phyloP scores from a whole-genome alignment of 345 rosid species.

The Aquilaria yunnanensis region DNA sequence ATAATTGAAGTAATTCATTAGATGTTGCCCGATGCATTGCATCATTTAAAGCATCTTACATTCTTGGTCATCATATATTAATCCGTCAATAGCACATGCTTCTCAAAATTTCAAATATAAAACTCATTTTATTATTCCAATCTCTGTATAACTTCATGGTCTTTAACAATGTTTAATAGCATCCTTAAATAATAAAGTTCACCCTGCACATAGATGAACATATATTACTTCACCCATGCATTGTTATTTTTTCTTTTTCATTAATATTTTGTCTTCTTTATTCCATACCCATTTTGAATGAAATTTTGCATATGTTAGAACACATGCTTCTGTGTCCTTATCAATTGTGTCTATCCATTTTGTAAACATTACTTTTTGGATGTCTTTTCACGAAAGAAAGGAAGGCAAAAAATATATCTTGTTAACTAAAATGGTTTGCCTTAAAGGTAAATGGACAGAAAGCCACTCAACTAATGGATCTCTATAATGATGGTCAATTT shows the following conservation, averaged over 20 bases:
- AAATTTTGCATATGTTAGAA: not conserved
- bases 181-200: slow-evolving; percentile 1
- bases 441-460: not conserved
- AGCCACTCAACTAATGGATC: not conserved
- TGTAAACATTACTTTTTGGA: not conserved
- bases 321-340: not conserved
- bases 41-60: not conserved
- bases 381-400: not conserved
- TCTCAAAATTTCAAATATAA: not conserved
- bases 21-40: not conserved
- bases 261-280: not conserved
- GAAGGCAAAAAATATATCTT: not conserved
- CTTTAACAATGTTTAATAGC: not conserved
- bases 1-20: not conserved
- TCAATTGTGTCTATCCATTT: not conserved
- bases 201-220: not conserved
- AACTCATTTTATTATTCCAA: not conserved
- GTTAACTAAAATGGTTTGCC: not conserved
- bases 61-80: not conserved
- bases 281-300: slow-evolving; percentile 1
- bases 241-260: not conserved
- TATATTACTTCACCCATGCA: not conserved
- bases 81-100: not conserved
- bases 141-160: not conserved
- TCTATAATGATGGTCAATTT: not conserved